Conservation (phyloP, 2,329 filamentous ascomycete genomes). For the Fusarium cicatricum region DNA sequence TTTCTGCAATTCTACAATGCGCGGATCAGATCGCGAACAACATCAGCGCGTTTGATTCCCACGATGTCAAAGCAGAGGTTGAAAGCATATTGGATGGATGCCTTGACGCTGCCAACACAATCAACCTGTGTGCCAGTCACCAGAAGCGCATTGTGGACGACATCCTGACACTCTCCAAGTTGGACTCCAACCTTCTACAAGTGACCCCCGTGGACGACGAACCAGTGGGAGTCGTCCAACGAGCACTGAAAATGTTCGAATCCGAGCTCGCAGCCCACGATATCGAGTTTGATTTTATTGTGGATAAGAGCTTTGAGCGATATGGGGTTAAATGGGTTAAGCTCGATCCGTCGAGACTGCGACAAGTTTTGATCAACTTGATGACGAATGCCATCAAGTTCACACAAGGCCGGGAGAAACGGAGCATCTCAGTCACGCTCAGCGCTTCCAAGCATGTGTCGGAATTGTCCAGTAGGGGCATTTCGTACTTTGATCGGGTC, state of each 20-base stretch:
- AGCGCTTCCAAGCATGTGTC: conserved; percentile 66
- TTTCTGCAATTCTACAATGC: conserved; percentile 78
- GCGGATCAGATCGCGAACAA: conserved; percentile 73
- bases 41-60: conserved; percentile 54
- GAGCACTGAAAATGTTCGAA: conserved; percentile 81
- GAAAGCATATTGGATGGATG: conserved; percentile 61
- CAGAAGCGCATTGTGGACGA: conserved; percentile 78
- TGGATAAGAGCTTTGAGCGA: conserved; percentile 72
- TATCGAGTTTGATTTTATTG: conserved; percentile 73
- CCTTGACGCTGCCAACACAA: conserved; percentile 82
- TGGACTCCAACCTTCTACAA: conserved; percentile 74
- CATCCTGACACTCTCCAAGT: conserved; percentile 71
- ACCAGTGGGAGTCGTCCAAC: conserved; percentile 71
- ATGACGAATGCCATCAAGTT: conserved; percentile 74
- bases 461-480: conserved; percentile 50
- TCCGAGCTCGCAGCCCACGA: conserved; percentile 75
- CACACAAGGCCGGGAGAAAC: conserved; percentile 66
- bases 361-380: conserved; percentile 80
- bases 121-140: conserved; percentile 80
- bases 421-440: conserved; percentile 70
- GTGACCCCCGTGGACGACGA: conserved; percentile 76
- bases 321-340: conserved; percentile 75
- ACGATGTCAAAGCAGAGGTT: conserved; percentile 52
- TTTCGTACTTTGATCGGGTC: conserved; percentile 58
- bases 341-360: conserved; percentile 76